Conservation (phyloP, 176 grass and related monocot species). For the Aegilops sharonensis region DNA sequence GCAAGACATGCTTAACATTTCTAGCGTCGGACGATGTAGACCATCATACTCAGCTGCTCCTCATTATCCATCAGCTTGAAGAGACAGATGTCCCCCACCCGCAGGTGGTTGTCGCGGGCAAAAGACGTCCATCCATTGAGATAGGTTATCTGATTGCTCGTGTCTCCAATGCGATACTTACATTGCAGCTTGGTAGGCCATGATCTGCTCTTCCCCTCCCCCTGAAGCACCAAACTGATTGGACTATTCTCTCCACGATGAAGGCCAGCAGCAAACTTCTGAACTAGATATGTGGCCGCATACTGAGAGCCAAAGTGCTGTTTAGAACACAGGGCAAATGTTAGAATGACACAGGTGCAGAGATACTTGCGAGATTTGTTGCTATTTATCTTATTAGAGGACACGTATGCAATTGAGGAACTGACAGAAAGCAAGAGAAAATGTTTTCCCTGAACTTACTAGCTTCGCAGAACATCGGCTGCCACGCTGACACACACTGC, state of each 20-base stretch:
- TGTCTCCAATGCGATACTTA: too few relatives aligned
- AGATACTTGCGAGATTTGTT: background rate
- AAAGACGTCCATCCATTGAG: background rate
- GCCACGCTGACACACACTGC: background rate
- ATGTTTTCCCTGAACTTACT: background rate
- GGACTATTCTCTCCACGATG: background rate
- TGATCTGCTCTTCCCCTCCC: background rate
- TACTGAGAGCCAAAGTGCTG: background rate
- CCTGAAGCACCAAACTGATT: background rate
- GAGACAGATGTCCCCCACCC: background rate
- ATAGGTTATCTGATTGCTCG: too few relatives aligned
- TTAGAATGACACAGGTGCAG: background rate
- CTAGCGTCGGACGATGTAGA: background rate
- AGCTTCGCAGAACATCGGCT: background rate
- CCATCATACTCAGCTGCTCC: background rate
- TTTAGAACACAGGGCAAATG: background rate
- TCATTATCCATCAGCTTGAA: background rate
- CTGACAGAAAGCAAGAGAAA: background rate
- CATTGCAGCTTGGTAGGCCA: background rate
- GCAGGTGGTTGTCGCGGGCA: background rate
- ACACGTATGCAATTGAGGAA: background rate
- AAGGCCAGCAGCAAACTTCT: background rate
- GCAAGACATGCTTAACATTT: background rate
- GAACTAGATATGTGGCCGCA: background rate
- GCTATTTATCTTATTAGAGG: background rate